phyloP scores from a whole-genome alignment of 164 flowering plant genomes.

The Kingdonia uniflora region DNA sequence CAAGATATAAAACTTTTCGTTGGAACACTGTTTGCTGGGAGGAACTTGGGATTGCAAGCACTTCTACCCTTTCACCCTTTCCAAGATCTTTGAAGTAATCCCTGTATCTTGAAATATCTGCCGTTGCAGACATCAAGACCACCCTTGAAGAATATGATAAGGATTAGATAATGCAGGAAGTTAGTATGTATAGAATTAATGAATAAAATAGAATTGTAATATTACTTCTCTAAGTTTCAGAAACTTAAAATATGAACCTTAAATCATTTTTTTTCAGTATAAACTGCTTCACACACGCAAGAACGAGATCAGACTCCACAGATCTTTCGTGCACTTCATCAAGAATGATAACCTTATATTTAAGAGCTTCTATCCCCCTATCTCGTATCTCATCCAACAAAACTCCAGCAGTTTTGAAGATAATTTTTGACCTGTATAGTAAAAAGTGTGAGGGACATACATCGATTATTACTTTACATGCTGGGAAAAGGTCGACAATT shows the following conservation, averaged over 20 bases:
- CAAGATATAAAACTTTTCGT: conserved; percentile 65
- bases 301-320: conserved; percentile 96
- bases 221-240: not conserved
- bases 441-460: not conserved
- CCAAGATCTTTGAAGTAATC: conserved; percentile 90
- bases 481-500: not conserved
- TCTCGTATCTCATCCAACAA: conserved; percentile 95
- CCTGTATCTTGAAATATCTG: conserved; percentile 68
- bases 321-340: conserved; percentile 99
- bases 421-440: conserved; percentile 57
- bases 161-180: conserved; percentile 6
- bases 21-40: conserved; percentile 46
- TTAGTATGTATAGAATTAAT: not conserved
- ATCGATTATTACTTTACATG: not conserved
- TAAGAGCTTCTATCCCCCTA: conserved; percentile 70
- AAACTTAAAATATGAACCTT: conserved; percentile 34
- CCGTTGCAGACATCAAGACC: conserved; percentile 98
- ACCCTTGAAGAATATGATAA: conserved; percentile 40
- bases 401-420: conserved; percentile 97
- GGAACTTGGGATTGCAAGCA: conserved; percentile 74
- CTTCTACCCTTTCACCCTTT: conserved; percentile 89
- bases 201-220: not conserved
- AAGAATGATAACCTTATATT: conserved; percentile 79
- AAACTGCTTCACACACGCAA: conserved; percentile 90
- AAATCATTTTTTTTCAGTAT: conserved; percentile 54